Evolutionary conservation across 305 asterid genomes (phyloP), one percentile per base, ranked within the genome.

Genomic region (Nicotiana rustica): DNA sequence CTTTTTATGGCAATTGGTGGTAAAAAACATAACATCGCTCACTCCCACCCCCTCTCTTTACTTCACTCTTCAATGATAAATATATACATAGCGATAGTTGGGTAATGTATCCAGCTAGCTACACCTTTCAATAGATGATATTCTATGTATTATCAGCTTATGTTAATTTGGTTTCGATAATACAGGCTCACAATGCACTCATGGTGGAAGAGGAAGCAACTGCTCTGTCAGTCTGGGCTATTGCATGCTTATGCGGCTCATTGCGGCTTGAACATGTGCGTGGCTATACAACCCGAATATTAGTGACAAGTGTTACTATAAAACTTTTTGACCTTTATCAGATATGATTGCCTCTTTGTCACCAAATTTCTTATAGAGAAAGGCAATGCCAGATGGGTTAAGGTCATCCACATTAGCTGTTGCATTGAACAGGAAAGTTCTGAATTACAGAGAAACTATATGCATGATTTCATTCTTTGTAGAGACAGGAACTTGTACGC

Each of bases 141-240:
- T 79, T 52, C 82, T 41, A 21, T 64, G 75, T 29, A 47, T 64
- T 44, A 67, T 35, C 35, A 31, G 33, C n/a, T 49, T 31, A 52
- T 68, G 64, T 52, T 67, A 67, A 36, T 83, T 60, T 59, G 25
- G 81, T 78, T 64, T 59, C 62, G 13, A 1, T 81, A 62, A 84
- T 83, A 47, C 87, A 97, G 99, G 99, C 90, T 77, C 96, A 93
- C 71, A 86, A 83, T 84, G 99, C 95, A 47, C 97, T 97, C 62
- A 88, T 91, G 96, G 99, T 89, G 75, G 99, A 97, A 88, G 99
- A 97, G 92, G 99, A 97, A 88, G 98, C 99, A 75, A 86, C 94
- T 88, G 94, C 99, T 70, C 89, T 97, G 89, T 93, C 99, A 17
- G 95, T 91, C 17, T 95, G 99, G 99, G 91, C 99, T 82, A 84